Evolutionary conservation across 2,329 filamentous ascomycete species (phyloP).

Genomic region (Colletotrichum sojae): DNA sequence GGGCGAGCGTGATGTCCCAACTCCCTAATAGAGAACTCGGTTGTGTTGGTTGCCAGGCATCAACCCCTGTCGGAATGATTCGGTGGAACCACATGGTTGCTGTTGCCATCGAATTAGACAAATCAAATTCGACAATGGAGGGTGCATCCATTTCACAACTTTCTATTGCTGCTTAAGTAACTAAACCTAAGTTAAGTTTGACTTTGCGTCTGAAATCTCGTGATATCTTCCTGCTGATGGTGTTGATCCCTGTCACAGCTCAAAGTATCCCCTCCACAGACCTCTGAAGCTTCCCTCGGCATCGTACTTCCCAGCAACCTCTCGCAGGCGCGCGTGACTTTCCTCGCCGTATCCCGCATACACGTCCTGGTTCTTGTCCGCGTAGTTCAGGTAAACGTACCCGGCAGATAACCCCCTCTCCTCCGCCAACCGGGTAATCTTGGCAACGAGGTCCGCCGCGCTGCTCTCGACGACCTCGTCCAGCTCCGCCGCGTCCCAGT

Average conservation of each 20-base stretch:
- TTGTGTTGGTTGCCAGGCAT: no score
- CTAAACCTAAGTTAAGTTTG: no score
- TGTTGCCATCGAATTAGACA: no score
- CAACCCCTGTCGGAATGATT: no score
- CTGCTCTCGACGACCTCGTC: conserved; percentile 49
- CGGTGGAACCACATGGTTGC: no score
- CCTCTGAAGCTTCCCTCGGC: conserved; percentile 46
- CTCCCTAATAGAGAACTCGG: no score
- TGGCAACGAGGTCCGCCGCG: conserved; percentile 41
- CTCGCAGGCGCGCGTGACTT: conserved; percentile 48
- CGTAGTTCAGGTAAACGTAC: conserved; percentile 55
- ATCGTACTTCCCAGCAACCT: conserved; percentile 47
- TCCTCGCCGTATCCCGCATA: conserved; percentile 54
- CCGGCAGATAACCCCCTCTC: conserved; percentile 48
- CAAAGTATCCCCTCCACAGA: conserved; percentile 45
- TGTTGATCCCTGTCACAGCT: conserved; percentile 15
- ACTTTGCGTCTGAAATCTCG: no score
- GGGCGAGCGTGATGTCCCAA: no score
- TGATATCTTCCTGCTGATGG: no score
- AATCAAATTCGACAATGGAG: no score
- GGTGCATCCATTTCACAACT: no score
- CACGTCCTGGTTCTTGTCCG: conserved; percentile 53
- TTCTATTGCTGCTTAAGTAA: no score
- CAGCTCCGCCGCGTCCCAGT: conserved; percentile 45
- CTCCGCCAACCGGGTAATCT: conserved; percentile 47